Evolutionary conservation across 164 flowering plant species (phyloP), one percentile per base, ranked within the genome.

Genomic region (Chimonanthus salicifolius): DNA sequence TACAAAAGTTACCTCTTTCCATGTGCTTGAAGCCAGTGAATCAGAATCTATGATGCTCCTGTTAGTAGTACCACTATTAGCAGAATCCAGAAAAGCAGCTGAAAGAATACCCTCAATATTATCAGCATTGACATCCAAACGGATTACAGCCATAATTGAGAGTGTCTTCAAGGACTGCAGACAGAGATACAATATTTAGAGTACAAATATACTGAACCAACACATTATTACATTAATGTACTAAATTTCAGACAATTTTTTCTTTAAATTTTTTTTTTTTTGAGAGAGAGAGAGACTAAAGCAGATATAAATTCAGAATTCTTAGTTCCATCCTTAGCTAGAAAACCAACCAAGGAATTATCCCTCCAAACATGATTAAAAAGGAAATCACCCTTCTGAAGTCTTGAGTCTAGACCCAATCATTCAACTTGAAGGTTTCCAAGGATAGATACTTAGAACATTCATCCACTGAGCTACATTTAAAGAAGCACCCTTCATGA

Each of bases 21-120:
- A 96, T 72, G 93, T 86, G 89, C 96, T 94, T 65, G 99, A 92
- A 73, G 99, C 99, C 73, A 96, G 84, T 69, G 98, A 97, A 64
- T 96, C 99, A 74, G 67, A 66, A 73, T 88, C 74, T 69, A 88
- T 72, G 49, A 84, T 83, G 78, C 88, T 84, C 82, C 79, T 83
- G 72, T 82, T 83, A 43, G 85, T 74, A 44, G 51, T 50, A 80
- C 77, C 73, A 58, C 49, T 81, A 47, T 58, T 84, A 43, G 80
- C 68, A 6, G 85, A 49, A 72, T 92, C 90, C 79, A 86, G 77
- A 69, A 96, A 84, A 64, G 99, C 89, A 86, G 82, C 65, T 8
- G 91, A 62, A 43, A 96, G 83, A 48, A 88, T 91, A 15, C 77
- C 87, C 77, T 88, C 97, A 71, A 96, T 86, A 70, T 80, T 79